Conservation (phyloP, 1,139 yeast species). For the Geotrichum fermentans region DNA sequence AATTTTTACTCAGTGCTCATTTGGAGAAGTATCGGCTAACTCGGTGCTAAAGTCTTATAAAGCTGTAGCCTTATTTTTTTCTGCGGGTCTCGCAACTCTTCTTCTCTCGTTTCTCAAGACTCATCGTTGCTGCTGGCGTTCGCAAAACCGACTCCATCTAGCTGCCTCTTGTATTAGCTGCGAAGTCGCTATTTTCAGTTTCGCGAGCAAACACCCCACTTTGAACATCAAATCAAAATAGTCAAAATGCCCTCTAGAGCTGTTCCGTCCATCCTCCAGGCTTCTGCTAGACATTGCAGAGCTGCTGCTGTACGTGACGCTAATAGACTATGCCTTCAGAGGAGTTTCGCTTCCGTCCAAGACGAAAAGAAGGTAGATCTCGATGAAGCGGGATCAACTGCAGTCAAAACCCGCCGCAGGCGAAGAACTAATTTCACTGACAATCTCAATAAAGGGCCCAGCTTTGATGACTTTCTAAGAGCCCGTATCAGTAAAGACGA, state of each 20-base stretch:
- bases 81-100: too few relatives aligned
- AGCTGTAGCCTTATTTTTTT: too few relatives aligned
- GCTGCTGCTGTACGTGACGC: not conserved
- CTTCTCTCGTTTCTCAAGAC: too few relatives aligned
- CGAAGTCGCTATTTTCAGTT: too few relatives aligned
- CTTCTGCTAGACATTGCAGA: constrained; percentile 6
- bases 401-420: constrained; percentile 28
- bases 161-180: too few relatives aligned
- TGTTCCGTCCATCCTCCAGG: constrained; percentile 1
- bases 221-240: too few relatives aligned
- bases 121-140: too few relatives aligned
- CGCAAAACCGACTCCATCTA: too few relatives aligned
- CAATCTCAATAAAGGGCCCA: constrained; percentile 76
- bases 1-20: too few relatives aligned
- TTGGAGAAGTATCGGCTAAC: too few relatives aligned
- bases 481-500: constrained; percentile 63
- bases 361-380: constrained; percentile 6
- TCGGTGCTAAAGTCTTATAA: too few relatives aligned
- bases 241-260: not conserved
- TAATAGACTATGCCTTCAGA: not conserved
- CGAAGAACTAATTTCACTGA: constrained; percentile 64
- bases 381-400: not conserved
- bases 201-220: too few relatives aligned
- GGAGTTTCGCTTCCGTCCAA: constrained; percentile 18
- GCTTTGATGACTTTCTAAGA: constrained; percentile 82